Percentiles rank a stretch among this genome's conserved stretches.
Conservation (phyloP, 306 rosid genomes). For the Carpinus viminea region DNA sequence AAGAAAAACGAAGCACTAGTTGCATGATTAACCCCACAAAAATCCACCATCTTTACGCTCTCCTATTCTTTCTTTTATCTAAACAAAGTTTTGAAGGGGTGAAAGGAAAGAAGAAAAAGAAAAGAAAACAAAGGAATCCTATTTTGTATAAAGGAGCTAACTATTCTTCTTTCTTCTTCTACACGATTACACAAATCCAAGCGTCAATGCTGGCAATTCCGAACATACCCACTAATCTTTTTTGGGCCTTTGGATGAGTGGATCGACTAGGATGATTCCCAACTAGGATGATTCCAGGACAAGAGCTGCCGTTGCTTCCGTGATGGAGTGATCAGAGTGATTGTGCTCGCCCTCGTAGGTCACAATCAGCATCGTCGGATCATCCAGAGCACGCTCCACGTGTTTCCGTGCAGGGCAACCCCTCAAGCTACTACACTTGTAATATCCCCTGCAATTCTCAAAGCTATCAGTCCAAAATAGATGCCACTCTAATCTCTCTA, state of each 20-base stretch:
- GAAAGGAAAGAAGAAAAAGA: slow-evolving; percentile 11
- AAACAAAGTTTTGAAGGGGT: neutral
- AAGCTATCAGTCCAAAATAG: no score
- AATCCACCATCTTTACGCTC: slow-evolving; percentile 33
- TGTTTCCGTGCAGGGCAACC: slow-evolving; percentile 88
- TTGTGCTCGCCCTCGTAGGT: slow-evolving; percentile 82
- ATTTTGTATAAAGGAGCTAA: slow-evolving; percentile 32
- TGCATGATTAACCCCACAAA: slow-evolving; percentile 38
- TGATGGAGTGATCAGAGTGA: slow-evolving; percentile 44
- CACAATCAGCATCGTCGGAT: slow-evolving; percentile 72
- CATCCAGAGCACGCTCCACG: slow-evolving; percentile 86
- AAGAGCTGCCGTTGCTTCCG: slow-evolving; percentile 42
- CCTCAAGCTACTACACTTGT: slow-evolving; percentile 77
- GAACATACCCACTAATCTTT: neutral
- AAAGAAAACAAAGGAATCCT: slow-evolving; percentile 24
- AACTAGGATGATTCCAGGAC: slow-evolving; percentile 61
- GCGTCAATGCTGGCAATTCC: slow-evolving; percentile 30
- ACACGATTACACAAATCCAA: slow-evolving; percentile 28
- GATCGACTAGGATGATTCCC: slow-evolving; percentile 56
- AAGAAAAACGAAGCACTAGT: slow-evolving; percentile 14
- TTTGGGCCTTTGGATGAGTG: slow-evolving; percentile 5
- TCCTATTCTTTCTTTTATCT: slow-evolving; percentile 7
- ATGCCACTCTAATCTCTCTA: no score
- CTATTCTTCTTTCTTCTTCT: slow-evolving; percentile 24
- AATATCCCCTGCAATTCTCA: slow-evolving; percentile 59